Percentiles rank a stretch among this genome's conserved stretches.
Evolutionary conservation across 2,329 filamentous ascomycete genomes (phyloP).

Genomic region (Clonostachys solani): DNA sequence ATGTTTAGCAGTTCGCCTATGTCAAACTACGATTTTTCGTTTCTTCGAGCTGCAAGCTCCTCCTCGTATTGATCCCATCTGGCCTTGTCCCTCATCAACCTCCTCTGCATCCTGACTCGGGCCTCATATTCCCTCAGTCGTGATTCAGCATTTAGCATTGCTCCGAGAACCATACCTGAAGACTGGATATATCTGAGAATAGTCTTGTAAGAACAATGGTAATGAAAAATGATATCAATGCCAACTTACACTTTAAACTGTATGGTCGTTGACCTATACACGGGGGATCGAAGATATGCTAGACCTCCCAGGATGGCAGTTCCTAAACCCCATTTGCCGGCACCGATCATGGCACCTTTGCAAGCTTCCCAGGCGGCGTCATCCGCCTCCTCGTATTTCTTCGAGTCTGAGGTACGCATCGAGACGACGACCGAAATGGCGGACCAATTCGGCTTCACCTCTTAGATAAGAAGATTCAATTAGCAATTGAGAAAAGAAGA

Average conservation of each 20-base stretch:
- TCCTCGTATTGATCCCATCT: constrained; percentile 66
- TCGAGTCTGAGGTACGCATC: constrained; percentile 49
- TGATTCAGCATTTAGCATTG: constrained; percentile 71
- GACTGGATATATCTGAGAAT: constrained; percentile 68
- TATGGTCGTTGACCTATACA: constrained; percentile 69
- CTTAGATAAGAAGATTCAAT: no score
- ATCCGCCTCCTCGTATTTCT: constrained; percentile 63
- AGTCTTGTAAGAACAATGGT: background rate
- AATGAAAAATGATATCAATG: background rate
- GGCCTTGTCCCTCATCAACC: constrained; percentile 59
- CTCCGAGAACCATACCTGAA: constrained; percentile 79
- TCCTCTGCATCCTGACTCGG: constrained; percentile 58
- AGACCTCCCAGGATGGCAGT: constrained; percentile 57
- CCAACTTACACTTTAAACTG: constrained; percentile 71
- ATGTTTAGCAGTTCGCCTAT: no score
- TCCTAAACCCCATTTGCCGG: constrained; percentile 68
- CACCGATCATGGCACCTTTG: constrained; percentile 62
- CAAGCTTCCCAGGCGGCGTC: constrained; percentile 69
- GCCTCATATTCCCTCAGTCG: constrained; percentile 65
- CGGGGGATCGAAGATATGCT: constrained; percentile 61
- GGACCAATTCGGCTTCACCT: background rate
- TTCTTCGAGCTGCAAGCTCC: constrained; percentile 24
- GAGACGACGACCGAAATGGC: constrained; percentile 1
- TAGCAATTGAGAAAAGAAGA: no score
- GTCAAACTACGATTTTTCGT: no score